A percentile compares a stretch with the other conserved stretches of the same genome.
These are phyloP conservation scores for Penicillium hordei DNA, from an alignment of 2,329 filamentous ascomycete species.

Conservation along the genomic window DNA sequence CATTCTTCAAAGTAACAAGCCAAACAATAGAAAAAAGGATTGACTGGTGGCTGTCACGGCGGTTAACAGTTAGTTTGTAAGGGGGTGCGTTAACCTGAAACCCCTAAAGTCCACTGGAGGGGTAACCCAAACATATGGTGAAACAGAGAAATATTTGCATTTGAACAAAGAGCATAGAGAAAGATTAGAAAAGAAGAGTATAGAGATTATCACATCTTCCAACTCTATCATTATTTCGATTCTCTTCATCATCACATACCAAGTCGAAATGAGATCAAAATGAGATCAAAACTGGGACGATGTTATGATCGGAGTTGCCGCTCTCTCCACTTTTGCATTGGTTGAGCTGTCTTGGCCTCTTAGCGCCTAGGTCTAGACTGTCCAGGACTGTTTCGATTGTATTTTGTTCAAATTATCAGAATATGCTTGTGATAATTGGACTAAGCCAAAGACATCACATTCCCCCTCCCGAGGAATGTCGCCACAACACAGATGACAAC, in stretches of 20 bases:
- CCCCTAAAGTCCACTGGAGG: neutral
- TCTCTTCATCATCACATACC: neutral
- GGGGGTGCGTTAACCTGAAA: constrained; percentile 9
- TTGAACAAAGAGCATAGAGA: neutral
- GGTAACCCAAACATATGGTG: constrained; percentile 1
- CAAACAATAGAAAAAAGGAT: neutral
- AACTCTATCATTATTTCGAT: neutral
- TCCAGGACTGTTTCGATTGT: neutral
- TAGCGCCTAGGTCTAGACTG: neutral
- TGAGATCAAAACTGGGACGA: neutral
- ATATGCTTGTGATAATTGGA: neutral
- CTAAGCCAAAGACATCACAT: neutral
- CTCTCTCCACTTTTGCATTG: neutral
- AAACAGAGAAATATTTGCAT: constrained; percentile 2
- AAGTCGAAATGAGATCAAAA: neutral
- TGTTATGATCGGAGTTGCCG: neutral
- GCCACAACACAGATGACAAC: neutral
- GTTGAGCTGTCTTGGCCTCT: neutral
- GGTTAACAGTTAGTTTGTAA: neutral
- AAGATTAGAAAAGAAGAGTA: neutral
- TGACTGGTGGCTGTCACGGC: constrained; percentile 6
- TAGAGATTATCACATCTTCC: neutral
- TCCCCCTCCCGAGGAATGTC: neutral
- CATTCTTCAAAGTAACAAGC: constrained; percentile 5
- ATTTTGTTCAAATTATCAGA: too few relatives aligned